Base-by-base conservation (phyloP, 345 rosid species). In the Eutrema heterophyllum region DNA sequence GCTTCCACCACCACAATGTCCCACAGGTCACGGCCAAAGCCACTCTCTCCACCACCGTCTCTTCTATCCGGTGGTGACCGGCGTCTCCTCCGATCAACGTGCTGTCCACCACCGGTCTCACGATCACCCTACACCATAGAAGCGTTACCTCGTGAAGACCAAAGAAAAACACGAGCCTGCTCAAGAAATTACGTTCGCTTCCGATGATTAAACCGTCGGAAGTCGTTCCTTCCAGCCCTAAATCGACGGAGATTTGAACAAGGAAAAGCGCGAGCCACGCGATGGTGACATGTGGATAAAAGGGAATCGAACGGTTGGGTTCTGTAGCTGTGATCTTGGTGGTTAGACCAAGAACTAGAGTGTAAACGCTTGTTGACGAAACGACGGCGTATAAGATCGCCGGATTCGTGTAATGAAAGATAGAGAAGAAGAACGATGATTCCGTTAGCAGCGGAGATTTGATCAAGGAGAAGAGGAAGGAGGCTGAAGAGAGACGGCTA, bases 1-100 rank as follows among this genome's bases (percentile, higher is more conserved):
- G 56, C 75, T 83, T 87, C 97, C 92, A 84, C 91, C 95, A 87
- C 97, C 97, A 89, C 51, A 91, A 75, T 13, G 60, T 38, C 5
- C 97, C 93, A 29, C 81, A 71, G 59, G 86, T 80, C 67, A 80
- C 18, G 10, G 85, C 92, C 78, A 83, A 41, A 15, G 71, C 62
- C 43, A 71, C 84, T 67, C 33, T 86, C 4, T 86, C 84, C 8
- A 81, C 75, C 86, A 82, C 75, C 59, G 68, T 79, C 75, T 86
- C 97, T 9, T 77, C 83, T 69, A 60, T 72, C 27, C 52, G 59
- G 5, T 62, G 74, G n/a, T 40, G 43, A 64, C 64, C 7, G 4
- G 29, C 40, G 0, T 51, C 63, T 40, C 13, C 78, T 32, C 89
- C 89, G 5, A 68, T 81, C 11, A 87, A 30, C 2, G 93, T 77